phyloP scores from a whole-genome alignment of 2,329 filamentous ascomycete genomes.

The Penicillium sp. region DNA sequence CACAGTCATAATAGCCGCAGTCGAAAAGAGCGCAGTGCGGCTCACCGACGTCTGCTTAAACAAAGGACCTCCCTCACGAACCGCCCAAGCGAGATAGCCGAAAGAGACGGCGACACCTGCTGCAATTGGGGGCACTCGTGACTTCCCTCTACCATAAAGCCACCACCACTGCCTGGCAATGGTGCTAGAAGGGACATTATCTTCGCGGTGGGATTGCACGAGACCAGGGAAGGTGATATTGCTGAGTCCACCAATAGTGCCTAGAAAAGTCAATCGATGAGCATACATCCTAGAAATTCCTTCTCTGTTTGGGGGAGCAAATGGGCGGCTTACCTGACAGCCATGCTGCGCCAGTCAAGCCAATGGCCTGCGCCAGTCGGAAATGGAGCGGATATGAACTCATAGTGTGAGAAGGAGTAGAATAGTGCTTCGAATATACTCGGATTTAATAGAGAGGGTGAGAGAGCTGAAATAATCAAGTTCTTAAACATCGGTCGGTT shows the following conservation, averaged over 20 bases:
- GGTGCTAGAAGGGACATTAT: conserved; percentile 3
- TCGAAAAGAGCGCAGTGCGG: conserved; percentile 20
- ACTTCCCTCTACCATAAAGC: conserved; percentile 21
- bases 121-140: conserved; percentile 26
- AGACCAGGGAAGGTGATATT: conserved; percentile 23
- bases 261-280: conserved; percentile 3
- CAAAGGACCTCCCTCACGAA: conserved; percentile 14
- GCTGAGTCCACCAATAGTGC: conserved; percentile 28
- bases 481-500: not conserved
- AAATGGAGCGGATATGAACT: conserved; percentile 18
- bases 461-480: not conserved
- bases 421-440: not conserved
- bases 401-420: conserved; percentile 11
- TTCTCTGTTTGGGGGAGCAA: not conserved
- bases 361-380: conserved; percentile 26
- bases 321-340: conserved; percentile 22
- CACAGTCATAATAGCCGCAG: conserved; percentile 27
- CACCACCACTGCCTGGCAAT: conserved; percentile 18
- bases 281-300: not conserved
- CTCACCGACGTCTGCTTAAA: conserved; percentile 10
- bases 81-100: conserved; percentile 28
- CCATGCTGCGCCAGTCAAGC: conserved; percentile 29
- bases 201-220: conserved; percentile 16
- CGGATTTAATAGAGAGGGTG: not conserved
- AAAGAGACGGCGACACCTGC: conserved; percentile 19